A percentile compares a stretch with the other conserved stretches of the same genome.
Conservation (phyloP, 129 eudicot species). For the Artemisia annua region DNA sequence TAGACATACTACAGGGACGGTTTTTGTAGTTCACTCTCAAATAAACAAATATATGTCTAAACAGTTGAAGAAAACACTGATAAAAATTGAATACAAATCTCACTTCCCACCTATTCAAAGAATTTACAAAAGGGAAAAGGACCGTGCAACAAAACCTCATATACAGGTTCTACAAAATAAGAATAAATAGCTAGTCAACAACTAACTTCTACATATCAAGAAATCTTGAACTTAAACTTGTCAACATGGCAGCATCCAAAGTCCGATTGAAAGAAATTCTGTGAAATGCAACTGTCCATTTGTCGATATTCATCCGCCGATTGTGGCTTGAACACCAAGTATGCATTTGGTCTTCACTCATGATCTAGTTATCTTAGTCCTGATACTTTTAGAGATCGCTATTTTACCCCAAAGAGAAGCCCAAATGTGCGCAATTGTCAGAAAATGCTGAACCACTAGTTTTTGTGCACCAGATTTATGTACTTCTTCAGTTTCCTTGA, state of each 20-base stretch:
- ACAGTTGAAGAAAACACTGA: background rate
- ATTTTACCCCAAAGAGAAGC: too few species aligned
- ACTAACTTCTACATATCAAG: conserved; percentile 21
- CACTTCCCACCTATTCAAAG: background rate
- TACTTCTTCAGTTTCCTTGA: conserved; percentile 34
- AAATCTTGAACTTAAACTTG: conserved; percentile 26
- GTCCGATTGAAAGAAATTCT: background rate
- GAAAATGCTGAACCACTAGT: too few species aligned
- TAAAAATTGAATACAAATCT: background rate
- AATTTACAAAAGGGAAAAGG: conserved; percentile 3
- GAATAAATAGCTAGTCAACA: conserved; percentile 2
- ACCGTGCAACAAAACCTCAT: conserved; percentile 15
- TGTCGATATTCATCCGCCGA: background rate
- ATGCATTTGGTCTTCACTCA: too few species aligned
- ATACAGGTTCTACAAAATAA: conserved; percentile 18
- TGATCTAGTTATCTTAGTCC: background rate
- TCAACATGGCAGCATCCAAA: background rate
- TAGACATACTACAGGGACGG: too few species aligned
- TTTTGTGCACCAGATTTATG: too few species aligned
- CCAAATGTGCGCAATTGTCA: too few species aligned
- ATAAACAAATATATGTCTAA: background rate
- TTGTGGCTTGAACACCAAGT: background rate
- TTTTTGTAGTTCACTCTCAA: too few species aligned
- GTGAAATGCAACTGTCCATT: background rate
- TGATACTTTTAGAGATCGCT: background rate